These are phyloP conservation scores for Macadamia integrifolia DNA, from an alignment of 164 flowering plant species.

Conservation along the genomic window DNA sequence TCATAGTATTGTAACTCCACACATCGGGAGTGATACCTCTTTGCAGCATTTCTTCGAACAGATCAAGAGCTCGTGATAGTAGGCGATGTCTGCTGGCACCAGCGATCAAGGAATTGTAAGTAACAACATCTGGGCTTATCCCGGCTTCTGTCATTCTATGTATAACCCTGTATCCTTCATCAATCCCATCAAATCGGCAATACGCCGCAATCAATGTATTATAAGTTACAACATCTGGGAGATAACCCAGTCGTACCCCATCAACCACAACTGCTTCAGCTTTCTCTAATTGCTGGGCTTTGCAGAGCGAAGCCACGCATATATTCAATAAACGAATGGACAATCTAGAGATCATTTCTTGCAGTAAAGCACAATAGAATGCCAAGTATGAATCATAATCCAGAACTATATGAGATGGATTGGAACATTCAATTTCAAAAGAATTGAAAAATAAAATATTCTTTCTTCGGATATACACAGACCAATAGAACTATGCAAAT, in stretches of 20 bases:
- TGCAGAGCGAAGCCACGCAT: conserved; percentile 64
- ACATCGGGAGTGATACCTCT: conserved; percentile 55
- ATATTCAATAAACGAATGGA: conserved; percentile 69
- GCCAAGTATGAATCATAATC: too few species aligned
- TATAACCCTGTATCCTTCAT: conserved; percentile 58
- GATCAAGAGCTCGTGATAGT: conserved; percentile 28
- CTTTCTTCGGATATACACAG: too few species aligned
- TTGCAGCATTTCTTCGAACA: conserved; percentile 72
- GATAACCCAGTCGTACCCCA: conserved; percentile 62
- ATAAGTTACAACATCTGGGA: conserved; percentile 78
- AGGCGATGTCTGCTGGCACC: conserved; percentile 42
- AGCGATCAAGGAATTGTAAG: conserved; percentile 74
- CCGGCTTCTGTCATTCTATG: conserved; percentile 69
- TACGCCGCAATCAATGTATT: conserved; percentile 71
- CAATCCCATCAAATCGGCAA: conserved; percentile 46
- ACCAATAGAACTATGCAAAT: too few species aligned
- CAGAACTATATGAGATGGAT: too few species aligned
- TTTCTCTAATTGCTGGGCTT: conserved; percentile 44
- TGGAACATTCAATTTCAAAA: too few species aligned
- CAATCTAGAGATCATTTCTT: conserved; percentile 32
- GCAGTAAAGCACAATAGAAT: too few species aligned
- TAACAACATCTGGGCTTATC: conserved; percentile 59
- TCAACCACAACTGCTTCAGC: conserved; percentile 65
- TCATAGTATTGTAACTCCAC: conserved; percentile 79
- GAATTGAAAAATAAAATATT: too few species aligned